Percentiles rank a stretch among this genome's conserved stretches.
phyloP scores from a whole-genome alignment of 176 grass and related monocot species.

The Avena eriantha region DNA sequence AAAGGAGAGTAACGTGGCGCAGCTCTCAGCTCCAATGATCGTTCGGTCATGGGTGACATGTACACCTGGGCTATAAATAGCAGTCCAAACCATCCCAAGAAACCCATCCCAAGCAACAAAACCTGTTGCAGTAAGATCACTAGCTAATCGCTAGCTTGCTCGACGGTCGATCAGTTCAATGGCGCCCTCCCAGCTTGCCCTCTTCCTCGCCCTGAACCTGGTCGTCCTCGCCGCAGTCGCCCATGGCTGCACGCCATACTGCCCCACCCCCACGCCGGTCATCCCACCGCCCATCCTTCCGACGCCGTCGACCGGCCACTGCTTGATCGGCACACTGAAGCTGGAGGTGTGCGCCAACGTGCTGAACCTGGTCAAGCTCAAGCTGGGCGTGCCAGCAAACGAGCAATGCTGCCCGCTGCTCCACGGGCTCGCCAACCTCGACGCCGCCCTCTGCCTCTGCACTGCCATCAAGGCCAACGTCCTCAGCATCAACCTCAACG shows the following conservation, averaged over 20 bases:
- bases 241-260: slow-evolving; percentile 35
- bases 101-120: slow-evolving; percentile 11
- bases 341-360: slow-evolving; percentile 45
- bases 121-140: background rate
- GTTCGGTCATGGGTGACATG: background rate
- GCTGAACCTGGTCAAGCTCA: slow-evolving; percentile 45
- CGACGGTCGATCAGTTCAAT: background rate
- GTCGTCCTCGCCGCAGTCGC: slow-evolving; percentile 30
- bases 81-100: background rate
- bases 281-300: background rate
- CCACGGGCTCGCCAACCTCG: background rate
- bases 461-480: slow-evolving; percentile 17
- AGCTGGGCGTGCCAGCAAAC: slow-evolving; percentile 29
- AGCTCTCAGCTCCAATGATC: background rate
- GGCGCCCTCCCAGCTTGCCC: slow-evolving; percentile 34
- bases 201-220: slow-evolving; percentile 40
- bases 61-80: slow-evolving; percentile 35
- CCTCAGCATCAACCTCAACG: slow-evolving; percentile 48
- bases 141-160: background rate
- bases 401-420: slow-evolving; percentile 44
- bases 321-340: slow-evolving; percentile 55
- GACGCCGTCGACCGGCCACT: background rate
- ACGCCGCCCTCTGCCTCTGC: background rate
- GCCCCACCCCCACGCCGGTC: slow-evolving; percentile 23
- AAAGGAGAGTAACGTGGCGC: background rate